A percentile compares a stretch with the other conserved stretches of the same genome.
phyloP scores from a whole-genome alignment of 805 yeast species.

The Barnettozyma californica region DNA sequence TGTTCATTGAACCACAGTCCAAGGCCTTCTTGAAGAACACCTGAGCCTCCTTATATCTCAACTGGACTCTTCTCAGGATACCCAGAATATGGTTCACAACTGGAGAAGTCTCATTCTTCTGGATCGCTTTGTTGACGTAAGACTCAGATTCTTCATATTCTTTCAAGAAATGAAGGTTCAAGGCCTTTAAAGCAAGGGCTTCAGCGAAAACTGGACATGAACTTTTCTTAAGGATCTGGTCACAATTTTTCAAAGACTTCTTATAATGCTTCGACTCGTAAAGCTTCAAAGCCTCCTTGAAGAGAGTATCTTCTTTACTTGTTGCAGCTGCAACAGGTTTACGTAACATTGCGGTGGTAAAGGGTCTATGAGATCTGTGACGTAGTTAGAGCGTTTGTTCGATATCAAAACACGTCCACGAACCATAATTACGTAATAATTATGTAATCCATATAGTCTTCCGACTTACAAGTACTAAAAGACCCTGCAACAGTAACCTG shows the following conservation, averaged over 20 bases:
- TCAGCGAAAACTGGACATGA: slow-evolving; percentile 73
- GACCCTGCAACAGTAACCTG: too few species aligned
- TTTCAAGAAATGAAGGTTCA: slow-evolving; percentile 52
- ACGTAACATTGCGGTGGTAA: slow-evolving; percentile 2
- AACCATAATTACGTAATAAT: too few species aligned
- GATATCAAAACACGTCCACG: too few species aligned
- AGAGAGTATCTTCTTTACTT: slow-evolving; percentile 66
- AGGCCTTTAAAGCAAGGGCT: slow-evolving; percentile 83
- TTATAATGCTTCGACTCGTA: slow-evolving; percentile 86
- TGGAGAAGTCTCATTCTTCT: slow-evolving; percentile 55
- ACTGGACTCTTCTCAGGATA: slow-evolving; percentile 66
- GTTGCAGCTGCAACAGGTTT: slow-evolving; percentile 1
- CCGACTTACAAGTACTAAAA: too few species aligned
- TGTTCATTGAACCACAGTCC: slow-evolving; percentile 73
- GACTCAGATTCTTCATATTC: slow-evolving; percentile 59
- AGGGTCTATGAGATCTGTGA: too few species aligned
- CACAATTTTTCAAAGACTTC: slow-evolving; percentile 74
- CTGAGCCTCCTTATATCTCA: slow-evolving; percentile 70
- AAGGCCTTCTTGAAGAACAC: slow-evolving; percentile 71
- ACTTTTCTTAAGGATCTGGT: slow-evolving; percentile 69
- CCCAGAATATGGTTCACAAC: slow-evolving; percentile 84
- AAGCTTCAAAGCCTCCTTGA: slow-evolving; percentile 74
- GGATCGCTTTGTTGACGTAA: slow-evolving; percentile 55
- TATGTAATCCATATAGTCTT: too few species aligned
- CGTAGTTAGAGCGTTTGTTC: too few species aligned